phyloP scores from a whole-genome alignment of 2,329 filamentous ascomycete species.

The Xenoacremonium recifei region DNA sequence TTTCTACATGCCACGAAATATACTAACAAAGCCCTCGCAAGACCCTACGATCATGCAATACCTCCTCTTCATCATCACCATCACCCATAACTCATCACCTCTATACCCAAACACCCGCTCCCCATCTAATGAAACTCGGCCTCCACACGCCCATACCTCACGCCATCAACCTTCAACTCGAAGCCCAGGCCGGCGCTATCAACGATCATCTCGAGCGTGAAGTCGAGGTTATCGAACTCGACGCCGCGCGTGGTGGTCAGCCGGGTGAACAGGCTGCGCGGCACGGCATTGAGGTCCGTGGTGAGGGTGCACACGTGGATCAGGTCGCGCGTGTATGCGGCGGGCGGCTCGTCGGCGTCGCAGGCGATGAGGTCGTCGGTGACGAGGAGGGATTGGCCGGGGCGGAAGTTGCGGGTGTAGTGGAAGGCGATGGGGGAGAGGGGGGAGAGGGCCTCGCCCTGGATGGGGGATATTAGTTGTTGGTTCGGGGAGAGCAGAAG shows the following conservation, averaged over 20 bases:
- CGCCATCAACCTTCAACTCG: constrained; percentile 75
- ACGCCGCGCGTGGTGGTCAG: constrained; percentile 76
- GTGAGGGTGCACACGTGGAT: constrained; percentile 76
- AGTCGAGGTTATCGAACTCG: constrained; percentile 80
- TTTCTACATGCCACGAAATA: too few species aligned
- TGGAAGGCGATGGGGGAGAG: constrained; percentile 75
- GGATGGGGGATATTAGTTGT: too few species aligned
- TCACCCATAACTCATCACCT: too few species aligned
- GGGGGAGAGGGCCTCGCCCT: constrained; percentile 76
- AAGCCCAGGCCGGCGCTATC: constrained; percentile 75
- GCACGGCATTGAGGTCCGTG: constrained; percentile 76
- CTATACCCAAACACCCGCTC: too few species aligned
- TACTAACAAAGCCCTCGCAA: too few species aligned
- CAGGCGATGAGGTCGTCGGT: constrained; percentile 79
- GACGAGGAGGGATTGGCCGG: constrained; percentile 72
- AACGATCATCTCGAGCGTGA: constrained; percentile 80
- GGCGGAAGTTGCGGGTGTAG: constrained; percentile 82
- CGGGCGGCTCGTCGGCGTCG: constrained; percentile 65
- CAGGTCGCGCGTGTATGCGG: constrained; percentile 58
- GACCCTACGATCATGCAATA: too few species aligned
- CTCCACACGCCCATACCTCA: constrained; percentile 73
- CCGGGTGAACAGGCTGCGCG: constrained; percentile 69
- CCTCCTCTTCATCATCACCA: not conserved
- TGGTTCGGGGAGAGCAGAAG: constrained; percentile 3
- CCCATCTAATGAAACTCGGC: constrained; percentile 80